These are phyloP conservation scores for Claviceps sp. DNA, from an alignment of 2,329 filamentous ascomycete species.

Conservation along the genomic window DNA sequence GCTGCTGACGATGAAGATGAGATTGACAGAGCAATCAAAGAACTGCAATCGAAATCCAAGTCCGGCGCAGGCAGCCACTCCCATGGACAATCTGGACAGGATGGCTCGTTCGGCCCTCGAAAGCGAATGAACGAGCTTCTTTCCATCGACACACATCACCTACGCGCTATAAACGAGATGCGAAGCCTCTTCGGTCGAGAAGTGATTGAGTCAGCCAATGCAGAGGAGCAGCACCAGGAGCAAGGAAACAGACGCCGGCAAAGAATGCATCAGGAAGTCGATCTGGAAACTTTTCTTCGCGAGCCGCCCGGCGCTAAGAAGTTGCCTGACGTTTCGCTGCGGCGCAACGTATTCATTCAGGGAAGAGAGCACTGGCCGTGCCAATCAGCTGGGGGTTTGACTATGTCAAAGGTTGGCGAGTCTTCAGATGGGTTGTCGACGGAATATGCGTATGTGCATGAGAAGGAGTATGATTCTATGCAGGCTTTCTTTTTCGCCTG, in stretches of 20 bases:
- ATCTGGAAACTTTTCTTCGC: conserved; percentile 41
- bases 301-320: conserved; percentile 43
- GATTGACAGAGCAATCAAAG: conserved; percentile 40
- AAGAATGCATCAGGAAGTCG: conserved; percentile 34
- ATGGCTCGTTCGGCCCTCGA: conserved; percentile 4
- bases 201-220: conserved; percentile 40
- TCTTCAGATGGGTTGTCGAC: conserved; percentile 37
- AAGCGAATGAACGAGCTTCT: conserved; percentile 28
- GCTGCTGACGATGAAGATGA: conserved; percentile 30
- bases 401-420: conserved; percentile 52
- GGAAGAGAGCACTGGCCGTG: conserved; percentile 81
- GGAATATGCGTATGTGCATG: conserved; percentile 70
- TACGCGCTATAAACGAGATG: conserved; percentile 90
- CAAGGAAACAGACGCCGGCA: conserved; percentile 16
- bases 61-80: neutral
- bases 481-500: conserved; percentile 66
- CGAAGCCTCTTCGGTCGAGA: conserved; percentile 44
- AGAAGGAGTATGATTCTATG: conserved; percentile 55
- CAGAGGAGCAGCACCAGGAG: conserved; percentile 31
- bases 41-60: conserved; percentile 19
- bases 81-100: conserved; percentile 5
- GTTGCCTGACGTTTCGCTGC: conserved; percentile 56
- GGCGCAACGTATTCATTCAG: conserved; percentile 73
- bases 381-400: conserved; percentile 65
- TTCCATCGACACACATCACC: conserved; percentile 48